Base-by-base conservation (phyloP, 306 rosid genomes). In the Canavalia gladiata region DNA sequence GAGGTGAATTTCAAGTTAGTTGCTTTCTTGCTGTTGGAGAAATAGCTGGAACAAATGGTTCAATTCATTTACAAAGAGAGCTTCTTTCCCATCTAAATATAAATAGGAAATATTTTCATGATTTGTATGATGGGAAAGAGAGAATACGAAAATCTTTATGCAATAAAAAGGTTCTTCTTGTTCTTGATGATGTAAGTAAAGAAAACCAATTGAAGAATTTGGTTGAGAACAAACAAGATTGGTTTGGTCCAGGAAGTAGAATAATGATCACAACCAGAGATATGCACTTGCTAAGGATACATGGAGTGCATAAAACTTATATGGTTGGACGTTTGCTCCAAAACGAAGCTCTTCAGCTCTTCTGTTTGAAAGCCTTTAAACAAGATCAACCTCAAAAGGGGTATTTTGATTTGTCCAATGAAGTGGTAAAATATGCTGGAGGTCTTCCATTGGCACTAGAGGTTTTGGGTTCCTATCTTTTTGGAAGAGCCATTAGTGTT, bases 21-120 rank as follows among this genome's bases (percentile, higher is more conserved):
- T 78, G 59, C n/a, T 68, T 78, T 68, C 50, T 78, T 43, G 69
- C 7, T n/a, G 69, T 78, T 6, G 43, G 68, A 43, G 82, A 56
- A 28, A 6, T 0, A 30, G 56, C 56, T 10, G 78, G 71, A 51
- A 35, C 2, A 49, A 39, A 37, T 25, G 84, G 46, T 60, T 46
- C 71, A 35, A 8, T 51, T 80, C 28, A 80, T 2, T 12, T 71
- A 28, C 84, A 80, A 60, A 80, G 18, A 13, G 31, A 71, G 6
- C 67, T 60, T 33, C 67, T 60, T 60, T 60, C 67, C 8, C 6
- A 7, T 45, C 7, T 45, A 45, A 45, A 45, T 45, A 45, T 45
- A 2, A 45, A 5, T 45, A 45, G 49, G 3, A 7, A 7, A 1
- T 4, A 45, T 45, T 45, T 45, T 45, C 7, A 45, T 45, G 49